Evolutionary conservation across 83 land plant species (phyloP).

Genomic region (Thuja plicata): DNA sequence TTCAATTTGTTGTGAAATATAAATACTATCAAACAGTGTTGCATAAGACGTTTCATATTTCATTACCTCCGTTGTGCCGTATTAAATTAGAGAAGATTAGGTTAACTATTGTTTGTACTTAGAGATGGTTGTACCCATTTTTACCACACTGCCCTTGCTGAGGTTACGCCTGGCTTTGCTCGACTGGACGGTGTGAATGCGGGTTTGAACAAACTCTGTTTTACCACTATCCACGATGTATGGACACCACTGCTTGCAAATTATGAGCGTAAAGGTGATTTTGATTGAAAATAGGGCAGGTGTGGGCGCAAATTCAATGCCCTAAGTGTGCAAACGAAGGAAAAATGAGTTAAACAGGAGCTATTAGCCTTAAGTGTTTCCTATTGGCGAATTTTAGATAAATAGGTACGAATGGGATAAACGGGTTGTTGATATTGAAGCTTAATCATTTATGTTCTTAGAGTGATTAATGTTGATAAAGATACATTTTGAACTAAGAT

Average conservation of each 20-base stretch:
- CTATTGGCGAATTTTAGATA: neutral
- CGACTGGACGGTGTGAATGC: neutral
- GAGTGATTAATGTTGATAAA: neutral
- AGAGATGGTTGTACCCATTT: neutral
- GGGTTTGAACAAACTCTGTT: neutral
- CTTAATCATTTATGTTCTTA: neutral
- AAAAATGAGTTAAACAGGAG: neutral
- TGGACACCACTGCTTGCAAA: neutral
- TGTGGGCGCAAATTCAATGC: neutral
- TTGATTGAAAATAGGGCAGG: neutral
- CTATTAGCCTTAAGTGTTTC: neutral
- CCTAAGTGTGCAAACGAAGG: neutral
- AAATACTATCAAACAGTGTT: neutral
- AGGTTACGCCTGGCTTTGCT: neutral
- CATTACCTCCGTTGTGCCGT: neutral
- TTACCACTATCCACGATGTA: neutral
- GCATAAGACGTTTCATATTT: neutral
- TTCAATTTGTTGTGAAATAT: too few species aligned
- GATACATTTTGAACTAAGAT: neutral
- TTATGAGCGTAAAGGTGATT: neutral
- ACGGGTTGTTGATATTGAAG: neutral
- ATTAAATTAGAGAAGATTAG: neutral
- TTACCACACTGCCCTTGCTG: neutral
- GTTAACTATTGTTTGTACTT: neutral
- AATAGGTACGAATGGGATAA: neutral